These are phyloP conservation scores for Bruguiera gymnorhiza DNA, from an alignment of 345 rosid genomes.

Conservation along the genomic window DNA sequence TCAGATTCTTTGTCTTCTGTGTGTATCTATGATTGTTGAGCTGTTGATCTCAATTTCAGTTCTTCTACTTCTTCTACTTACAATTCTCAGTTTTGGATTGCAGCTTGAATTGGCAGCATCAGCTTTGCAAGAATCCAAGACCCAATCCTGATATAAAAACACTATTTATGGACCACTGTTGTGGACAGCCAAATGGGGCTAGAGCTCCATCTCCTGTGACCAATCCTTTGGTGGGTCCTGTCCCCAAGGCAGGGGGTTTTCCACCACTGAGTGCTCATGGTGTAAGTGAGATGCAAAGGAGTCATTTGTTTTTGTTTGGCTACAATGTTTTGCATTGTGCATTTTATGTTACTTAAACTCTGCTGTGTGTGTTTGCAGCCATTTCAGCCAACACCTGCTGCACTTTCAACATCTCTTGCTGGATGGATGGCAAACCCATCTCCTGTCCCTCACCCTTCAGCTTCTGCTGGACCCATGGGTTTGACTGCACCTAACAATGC, in stretches of 20 bases:
- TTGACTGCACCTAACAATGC: constrained; percentile 55
- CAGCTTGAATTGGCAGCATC: constrained; percentile 97
- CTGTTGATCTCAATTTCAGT: background rate
- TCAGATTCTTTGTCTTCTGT: background rate
- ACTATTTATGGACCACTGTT: constrained; percentile 64
- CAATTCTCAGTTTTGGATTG: constrained; percentile 4
- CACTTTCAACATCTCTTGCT: constrained; percentile 60
- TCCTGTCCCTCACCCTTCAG: constrained; percentile 62
- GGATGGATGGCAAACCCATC: constrained; percentile 85
- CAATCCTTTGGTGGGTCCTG: constrained; percentile 58
- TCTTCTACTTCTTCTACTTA: background rate
- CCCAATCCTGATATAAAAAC: constrained; percentile 92
- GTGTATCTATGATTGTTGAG: background rate
- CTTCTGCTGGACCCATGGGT: constrained; percentile 68
- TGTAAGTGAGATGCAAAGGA: constrained; percentile 38
- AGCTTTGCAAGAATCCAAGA: constrained; percentile 90
- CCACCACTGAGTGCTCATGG: constrained; percentile 71
- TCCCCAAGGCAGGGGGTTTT: constrained; percentile 67
- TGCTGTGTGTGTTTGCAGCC: constrained; percentile 43
- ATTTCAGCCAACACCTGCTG: constrained; percentile 64
- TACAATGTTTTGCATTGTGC: background rate
- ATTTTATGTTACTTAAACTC: constrained; percentile 12
- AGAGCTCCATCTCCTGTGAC: constrained; percentile 66
- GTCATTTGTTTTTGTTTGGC: background rate
- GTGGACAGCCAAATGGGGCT: constrained; percentile 53